Conservation (phyloP, 306 rosid species). For the barrel medic (Medicago truncatula) region MtrunA17r5.0-ANR NC_053042.1:10309001-10309500, state of each 20-base stretch:
- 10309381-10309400: background rate
- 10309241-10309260: constrained; percentile 88
- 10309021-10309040: constrained; percentile 72
- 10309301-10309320: constrained; percentile 25
- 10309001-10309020: constrained; percentile 85
- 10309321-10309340: constrained; percentile 27
- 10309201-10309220: constrained; percentile 87
- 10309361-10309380: constrained; percentile 10
- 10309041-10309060: constrained; percentile 96
- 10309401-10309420: background rate
- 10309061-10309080: constrained; percentile 93
- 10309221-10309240: constrained; percentile 86
- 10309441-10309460: background rate
- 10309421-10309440: background rate
- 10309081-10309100: constrained; percentile 98
- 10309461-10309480: background rate
- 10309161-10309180: constrained; percentile 13
- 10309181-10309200: constrained; percentile 30
- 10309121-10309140: constrained; percentile 35
- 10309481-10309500: background rate
- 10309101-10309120: constrained; percentile 30
- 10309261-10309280: constrained; percentile 94
- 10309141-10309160: constrained; percentile 2
- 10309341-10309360: background rate
- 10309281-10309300: constrained; percentile 95